Conservation (phyloP, 208 protist genomes). For the Crithidia expoeki region DNA sequence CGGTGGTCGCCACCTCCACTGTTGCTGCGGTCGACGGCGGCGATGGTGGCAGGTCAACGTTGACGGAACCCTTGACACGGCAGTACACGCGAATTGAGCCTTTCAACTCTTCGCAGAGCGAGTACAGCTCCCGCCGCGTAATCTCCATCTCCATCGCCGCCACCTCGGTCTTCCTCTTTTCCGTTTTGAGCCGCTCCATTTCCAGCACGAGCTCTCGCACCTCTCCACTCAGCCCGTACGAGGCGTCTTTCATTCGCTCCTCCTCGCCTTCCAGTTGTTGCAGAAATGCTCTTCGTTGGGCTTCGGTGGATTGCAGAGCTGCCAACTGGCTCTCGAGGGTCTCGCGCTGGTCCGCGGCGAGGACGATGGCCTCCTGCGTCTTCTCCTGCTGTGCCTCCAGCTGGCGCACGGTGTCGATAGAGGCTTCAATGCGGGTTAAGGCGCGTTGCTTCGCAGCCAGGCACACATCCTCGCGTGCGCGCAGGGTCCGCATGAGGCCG, state of each 20-base stretch:
- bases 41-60: neutral
- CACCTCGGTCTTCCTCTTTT: conserved; percentile 31
- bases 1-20: too few relatives aligned
- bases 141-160: conserved; percentile 67
- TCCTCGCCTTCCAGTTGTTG: conserved; percentile 41
- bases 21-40: neutral
- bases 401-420: conserved; percentile 25
- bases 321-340: conserved; percentile 31
- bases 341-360: conserved; percentile 50
- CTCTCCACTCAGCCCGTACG: conserved; percentile 75
- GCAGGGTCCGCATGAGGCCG: conserved; percentile 21
- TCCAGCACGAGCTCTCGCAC: conserved; percentile 70
- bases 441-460: conserved; percentile 39
- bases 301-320: conserved; percentile 16
- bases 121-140: conserved; percentile 71
- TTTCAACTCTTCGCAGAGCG: conserved; percentile 84
- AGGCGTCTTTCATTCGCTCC: conserved; percentile 62
- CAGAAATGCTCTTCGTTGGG: conserved; percentile 26
- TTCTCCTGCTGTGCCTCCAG: conserved; percentile 38
- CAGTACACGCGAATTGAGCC: conserved; percentile 93
- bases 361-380: conserved; percentile 64
- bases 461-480: conserved; percentile 43
- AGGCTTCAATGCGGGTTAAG: conserved; percentile 33
- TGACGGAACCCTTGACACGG: conserved; percentile 67
- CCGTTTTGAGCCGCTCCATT: conserved; percentile 48